Evolutionary conservation across 2,329 filamentous ascomycete species (phyloP), one percentile per base, ranked within the genome.

Genomic region (Pyrenochaeta sp.): DNA sequence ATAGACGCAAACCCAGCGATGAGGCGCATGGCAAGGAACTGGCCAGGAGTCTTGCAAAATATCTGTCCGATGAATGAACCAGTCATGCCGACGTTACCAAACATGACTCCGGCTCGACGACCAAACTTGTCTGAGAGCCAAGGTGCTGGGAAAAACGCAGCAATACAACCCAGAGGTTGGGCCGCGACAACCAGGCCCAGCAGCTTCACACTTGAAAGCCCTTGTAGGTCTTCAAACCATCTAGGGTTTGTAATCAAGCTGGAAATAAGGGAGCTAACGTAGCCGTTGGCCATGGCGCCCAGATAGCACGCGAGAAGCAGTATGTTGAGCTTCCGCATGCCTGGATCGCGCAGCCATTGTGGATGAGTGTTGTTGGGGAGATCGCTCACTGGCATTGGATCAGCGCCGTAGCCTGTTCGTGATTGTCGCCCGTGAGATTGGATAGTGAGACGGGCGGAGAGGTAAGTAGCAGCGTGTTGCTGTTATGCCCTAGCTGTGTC

Each of bases 71-170:
- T 28, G 27, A 64, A 55, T 9, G 45, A 61, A 8, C 32, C 47
- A 10, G 52, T 53, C 54, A 67, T 66, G 10, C 50, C 43, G 1
- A 58, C 22, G 27, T 66, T 66, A 0, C 63, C 65, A 36, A 53
- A 47, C 10, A 58, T 22, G 15, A 67, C 59, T 6, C 54, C 63
- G 2, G 46, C 49, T 12, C 63, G 60, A 2, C 65, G 58, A 2
- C 65, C 65, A 42, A 39, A 66, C 27, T 42, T 65, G 4, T 67
- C 63, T 3, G 62, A 61, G 7, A 67, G 50, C 60, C 56, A 65
- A 1, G 63, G 63, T 25, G 65, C 59, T 12, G 65, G 63, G 27
- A 66, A 61, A 54, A 67, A 67, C n/a, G 65, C 61, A 10, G 54
- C 56, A 30, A 67, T 61, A 19, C 45, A 64, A 32, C 63, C 65